These are phyloP conservation scores for Corylus heterophylla DNA, from an alignment of 306 rosid species.

Conservation along the genomic window DNA sequence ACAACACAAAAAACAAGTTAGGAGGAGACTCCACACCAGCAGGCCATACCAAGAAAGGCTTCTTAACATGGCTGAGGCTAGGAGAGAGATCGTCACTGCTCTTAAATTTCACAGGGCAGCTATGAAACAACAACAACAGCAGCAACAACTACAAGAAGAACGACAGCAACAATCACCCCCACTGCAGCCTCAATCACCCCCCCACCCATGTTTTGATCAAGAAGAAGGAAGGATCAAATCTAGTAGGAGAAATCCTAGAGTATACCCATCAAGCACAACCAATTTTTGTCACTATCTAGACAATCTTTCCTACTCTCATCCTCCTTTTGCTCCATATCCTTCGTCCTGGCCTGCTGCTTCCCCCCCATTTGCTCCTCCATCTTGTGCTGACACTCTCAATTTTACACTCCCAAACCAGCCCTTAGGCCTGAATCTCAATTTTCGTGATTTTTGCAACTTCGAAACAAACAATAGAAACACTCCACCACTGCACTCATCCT, in stretches of 20 bases:
- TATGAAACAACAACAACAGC: slow-evolving; percentile 67
- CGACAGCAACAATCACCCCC: slow-evolving; percentile 25
- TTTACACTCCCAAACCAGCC: slow-evolving; percentile 68
- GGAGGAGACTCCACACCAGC: slow-evolving; percentile 74
- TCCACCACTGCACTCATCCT: slow-evolving; percentile 36
- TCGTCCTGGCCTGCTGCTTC: slow-evolving; percentile 44
- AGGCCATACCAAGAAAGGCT: slow-evolving; percentile 80
- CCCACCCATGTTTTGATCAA: slow-evolving; percentile 43
- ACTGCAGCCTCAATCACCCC: slow-evolving; percentile 26
- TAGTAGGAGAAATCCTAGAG: slow-evolving; percentile 52
- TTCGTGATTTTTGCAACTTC: slow-evolving; percentile 64
- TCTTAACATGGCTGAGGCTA: slow-evolving; percentile 89
- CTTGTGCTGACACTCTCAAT: slow-evolving; percentile 48
- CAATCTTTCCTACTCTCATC: slow-evolving; percentile 32
- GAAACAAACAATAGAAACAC: slow-evolving; percentile 36
- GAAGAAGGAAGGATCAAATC: slow-evolving; percentile 51
- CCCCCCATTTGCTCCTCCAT: slow-evolving; percentile 35
- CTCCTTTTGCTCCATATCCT: slow-evolving; percentile 33
- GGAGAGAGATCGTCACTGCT: slow-evolving; percentile 90
- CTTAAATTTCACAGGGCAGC: slow-evolving; percentile 89
- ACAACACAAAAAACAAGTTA: slow-evolving; percentile 71
- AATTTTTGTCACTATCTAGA: slow-evolving; percentile 37
- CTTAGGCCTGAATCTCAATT: slow-evolving; percentile 83
- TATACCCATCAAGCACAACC: slow-evolving; percentile 49
- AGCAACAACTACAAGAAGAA: slow-evolving; percentile 34